Conservation (phyloP, 305 asterid genomes). For the Rubia occidens region DNA sequence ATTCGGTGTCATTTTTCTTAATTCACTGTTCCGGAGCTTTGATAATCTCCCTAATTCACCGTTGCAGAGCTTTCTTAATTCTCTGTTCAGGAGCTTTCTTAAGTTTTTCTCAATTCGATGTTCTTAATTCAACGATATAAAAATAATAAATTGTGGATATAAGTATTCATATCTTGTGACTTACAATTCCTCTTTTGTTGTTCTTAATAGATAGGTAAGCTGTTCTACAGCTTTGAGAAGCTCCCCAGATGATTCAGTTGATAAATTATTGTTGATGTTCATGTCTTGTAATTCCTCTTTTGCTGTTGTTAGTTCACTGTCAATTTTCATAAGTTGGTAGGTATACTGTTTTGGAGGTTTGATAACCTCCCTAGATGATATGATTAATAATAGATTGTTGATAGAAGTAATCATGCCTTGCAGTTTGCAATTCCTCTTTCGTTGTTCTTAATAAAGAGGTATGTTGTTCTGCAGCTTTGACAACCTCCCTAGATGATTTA, state of each 20-base stretch:
- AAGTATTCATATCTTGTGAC: background rate
- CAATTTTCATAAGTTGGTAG: background rate
- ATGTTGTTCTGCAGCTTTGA: background rate
- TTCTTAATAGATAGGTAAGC: background rate
- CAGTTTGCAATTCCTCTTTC: no score
- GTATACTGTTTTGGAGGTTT: background rate
- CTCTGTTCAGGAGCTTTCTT: background rate
- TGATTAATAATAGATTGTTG: no score
- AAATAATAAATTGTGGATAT: no score
- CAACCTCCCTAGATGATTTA: background rate
- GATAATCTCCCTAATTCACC: no score
- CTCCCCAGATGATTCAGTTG: background rate
- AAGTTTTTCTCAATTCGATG: background rate
- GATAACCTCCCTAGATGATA: no score
- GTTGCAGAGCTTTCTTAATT: no score
- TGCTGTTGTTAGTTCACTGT: background rate
- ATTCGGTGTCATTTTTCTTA: no score
- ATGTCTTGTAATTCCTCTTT: background rate
- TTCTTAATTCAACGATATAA: no score
- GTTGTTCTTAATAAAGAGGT: no score
- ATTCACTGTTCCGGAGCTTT: no score
- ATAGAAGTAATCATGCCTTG: no score
- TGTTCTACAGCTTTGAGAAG: conserved; percentile 5
- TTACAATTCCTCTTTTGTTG: background rate
- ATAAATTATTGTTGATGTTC: background rate